phyloP scores from a whole-genome alignment of 495 filamentous ascomycete genomes.

The Bombardia bombarda region DNA sequence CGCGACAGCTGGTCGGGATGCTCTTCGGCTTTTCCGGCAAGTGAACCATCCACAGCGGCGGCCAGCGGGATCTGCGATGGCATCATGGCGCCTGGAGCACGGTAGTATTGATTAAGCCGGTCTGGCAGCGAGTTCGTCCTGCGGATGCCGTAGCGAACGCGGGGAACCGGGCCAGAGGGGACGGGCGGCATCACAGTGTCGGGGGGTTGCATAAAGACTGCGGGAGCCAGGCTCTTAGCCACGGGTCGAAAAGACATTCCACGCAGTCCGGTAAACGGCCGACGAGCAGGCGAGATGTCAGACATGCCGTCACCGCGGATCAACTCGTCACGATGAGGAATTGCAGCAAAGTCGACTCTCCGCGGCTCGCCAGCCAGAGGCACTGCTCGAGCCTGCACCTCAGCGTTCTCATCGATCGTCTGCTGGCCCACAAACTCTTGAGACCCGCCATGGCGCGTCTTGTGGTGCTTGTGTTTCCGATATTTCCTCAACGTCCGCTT shows the following conservation, averaged over 20 bases:
- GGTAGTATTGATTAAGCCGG: conserved; percentile 48
- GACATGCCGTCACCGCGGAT: conserved; percentile 20
- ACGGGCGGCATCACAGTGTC: conserved; percentile 12
- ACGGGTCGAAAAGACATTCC: conserved; percentile 33
- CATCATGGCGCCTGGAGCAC: conserved; percentile 32
- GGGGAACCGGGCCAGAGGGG: conserved; percentile 39
- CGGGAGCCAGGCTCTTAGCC: conserved; percentile 35
- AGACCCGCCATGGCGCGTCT: conserved; percentile 8
- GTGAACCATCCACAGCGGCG: conserved; percentile 14
- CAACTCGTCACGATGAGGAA: conserved; percentile 14
- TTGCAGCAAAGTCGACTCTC: conserved; percentile 38
- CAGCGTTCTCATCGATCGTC: conserved; percentile 26
- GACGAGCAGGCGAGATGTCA: conserved; percentile 21
- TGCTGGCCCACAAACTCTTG: conserved; percentile 17
- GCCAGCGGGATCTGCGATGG: conserved; percentile 31
- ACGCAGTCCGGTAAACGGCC: conserved; percentile 34
- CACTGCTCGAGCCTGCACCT: conserved; percentile 7
- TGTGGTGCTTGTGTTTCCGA: conserved; percentile 25
- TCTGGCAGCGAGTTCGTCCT: conserved; percentile 76
- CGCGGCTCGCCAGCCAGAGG: conserved; percentile 26
- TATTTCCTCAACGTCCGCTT: conserved; percentile 26
- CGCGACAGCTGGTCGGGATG: conserved; percentile 55
- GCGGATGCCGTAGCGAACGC: conserved; percentile 53
- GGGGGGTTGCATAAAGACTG: conserved; percentile 32
- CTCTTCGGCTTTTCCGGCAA: conserved; percentile 36